phyloP scores from a whole-genome alignment of 2,329 filamentous ascomycete genomes.

The Didymella pomorum region DNA sequence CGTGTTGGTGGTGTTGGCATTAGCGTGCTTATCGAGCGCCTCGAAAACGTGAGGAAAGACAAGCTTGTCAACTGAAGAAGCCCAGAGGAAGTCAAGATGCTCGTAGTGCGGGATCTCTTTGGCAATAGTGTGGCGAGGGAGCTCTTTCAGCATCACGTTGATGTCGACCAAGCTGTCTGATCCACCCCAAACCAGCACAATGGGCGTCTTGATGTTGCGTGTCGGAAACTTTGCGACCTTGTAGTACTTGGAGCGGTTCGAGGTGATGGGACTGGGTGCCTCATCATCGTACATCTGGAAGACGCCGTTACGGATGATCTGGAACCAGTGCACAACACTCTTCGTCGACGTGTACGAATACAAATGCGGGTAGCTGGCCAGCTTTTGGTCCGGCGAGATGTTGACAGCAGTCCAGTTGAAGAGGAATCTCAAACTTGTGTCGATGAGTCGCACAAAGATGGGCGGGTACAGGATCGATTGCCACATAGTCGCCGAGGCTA shows the following conservation, averaged over 20 bases:
- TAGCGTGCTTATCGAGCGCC: constrained; percentile 74
- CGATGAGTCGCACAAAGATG: constrained; percentile 88
- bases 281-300: constrained; percentile 99
- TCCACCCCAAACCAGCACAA: constrained; percentile 92
- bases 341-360: constrained; percentile 98
- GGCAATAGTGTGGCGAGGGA: constrained; percentile 84
- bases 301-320: constrained; percentile 93
- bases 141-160: constrained; percentile 85
- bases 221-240: constrained; percentile 97
- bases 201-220: constrained; percentile 93
- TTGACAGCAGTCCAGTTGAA: constrained; percentile 91
- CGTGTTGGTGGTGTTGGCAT: constrained; percentile 9
- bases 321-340: constrained; percentile 98
- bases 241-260: constrained; percentile 81
- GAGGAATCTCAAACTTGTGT: constrained; percentile 79
- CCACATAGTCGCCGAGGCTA: constrained; percentile 96
- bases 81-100: constrained; percentile 97
- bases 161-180: constrained; percentile 95
- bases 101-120: constrained; percentile 92
- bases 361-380: constrained; percentile 93
- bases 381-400: constrained; percentile 85
- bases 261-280: constrained; percentile 76
- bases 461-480: constrained; percentile 94
- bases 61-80: constrained; percentile 78
- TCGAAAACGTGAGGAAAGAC: constrained; percentile 94